These are phyloP conservation scores for Neurospora sublineolata DNA, from an alignment of 495 filamentous ascomycete genomes.

Conservation along the genomic window DNA sequence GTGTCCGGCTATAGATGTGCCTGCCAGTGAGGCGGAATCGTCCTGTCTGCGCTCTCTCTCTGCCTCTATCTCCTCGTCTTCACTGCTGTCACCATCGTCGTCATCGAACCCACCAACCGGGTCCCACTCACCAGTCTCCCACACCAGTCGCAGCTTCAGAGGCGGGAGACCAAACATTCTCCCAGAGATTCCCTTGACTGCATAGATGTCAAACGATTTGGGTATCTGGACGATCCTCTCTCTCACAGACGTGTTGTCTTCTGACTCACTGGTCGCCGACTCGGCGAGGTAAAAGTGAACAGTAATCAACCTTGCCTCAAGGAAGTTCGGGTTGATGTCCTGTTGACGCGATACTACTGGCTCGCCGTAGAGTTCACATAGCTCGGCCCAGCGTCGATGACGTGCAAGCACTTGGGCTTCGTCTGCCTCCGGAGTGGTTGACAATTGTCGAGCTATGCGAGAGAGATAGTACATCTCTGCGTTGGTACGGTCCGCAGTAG, in stretches of 20 bases:
- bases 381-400: slow-evolving; percentile 58
- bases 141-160: slow-evolving; percentile 52
- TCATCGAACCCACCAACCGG: slow-evolving; percentile 55
- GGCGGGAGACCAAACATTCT: slow-evolving; percentile 56
- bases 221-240: slow-evolving; percentile 48
- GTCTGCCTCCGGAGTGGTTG: slow-evolving; percentile 42
- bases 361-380: slow-evolving; percentile 64
- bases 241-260: slow-evolving; percentile 6
- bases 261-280: slow-evolving; percentile 6
- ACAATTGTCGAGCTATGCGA: slow-evolving; percentile 63
- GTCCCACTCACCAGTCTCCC: slow-evolving; percentile 80
- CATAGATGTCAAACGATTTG: slow-evolving; percentile 64
- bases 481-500: slow-evolving; percentile 60
- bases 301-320: slow-evolving; percentile 61
- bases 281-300: slow-evolving; percentile 45
- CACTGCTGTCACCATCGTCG: slow-evolving; percentile 43
- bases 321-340: slow-evolving; percentile 49
- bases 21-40: background rate
- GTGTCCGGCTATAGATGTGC: slow-evolving; percentile 4
- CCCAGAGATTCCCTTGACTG: slow-evolving; percentile 65
- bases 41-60: slow-evolving; percentile 7
- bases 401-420: slow-evolving; percentile 40
- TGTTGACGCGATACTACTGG: slow-evolving; percentile 43
- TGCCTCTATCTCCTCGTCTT: slow-evolving; percentile 36
- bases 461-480: slow-evolving; percentile 89